Percentiles rank a stretch among this genome's conserved stretches.
phyloP scores from a whole-genome alignment of 2,329 filamentous ascomycete genomes.

The Xylariaceae sp. region DNA sequence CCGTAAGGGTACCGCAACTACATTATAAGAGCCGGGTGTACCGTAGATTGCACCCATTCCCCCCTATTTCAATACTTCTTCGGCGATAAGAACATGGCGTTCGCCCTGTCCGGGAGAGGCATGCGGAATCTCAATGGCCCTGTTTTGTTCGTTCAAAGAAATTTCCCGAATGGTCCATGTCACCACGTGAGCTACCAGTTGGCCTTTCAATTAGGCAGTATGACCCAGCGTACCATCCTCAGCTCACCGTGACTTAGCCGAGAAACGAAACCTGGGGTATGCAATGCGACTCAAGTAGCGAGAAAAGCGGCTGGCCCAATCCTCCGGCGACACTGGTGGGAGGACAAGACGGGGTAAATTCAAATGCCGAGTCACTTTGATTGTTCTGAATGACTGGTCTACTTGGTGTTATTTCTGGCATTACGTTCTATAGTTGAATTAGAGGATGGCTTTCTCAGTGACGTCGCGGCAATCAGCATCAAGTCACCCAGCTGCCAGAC shows the following conservation, averaged over 20 bases:
- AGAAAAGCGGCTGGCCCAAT: slow-evolving; percentile 5
- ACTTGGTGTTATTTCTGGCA: no score
- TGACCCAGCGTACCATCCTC: slow-evolving; percentile 2
- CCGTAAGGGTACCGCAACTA: slow-evolving; percentile 4
- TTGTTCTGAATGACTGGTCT: background rate
- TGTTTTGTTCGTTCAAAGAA: background rate
- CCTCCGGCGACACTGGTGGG: slow-evolving; percentile 1
- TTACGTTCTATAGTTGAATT: no score
- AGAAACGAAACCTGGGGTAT: slow-evolving; percentile 15
- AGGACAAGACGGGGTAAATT: background rate
- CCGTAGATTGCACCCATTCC: background rate
- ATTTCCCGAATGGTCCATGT: slow-evolving; percentile 8
- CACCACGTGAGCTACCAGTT: slow-evolving; percentile 8
- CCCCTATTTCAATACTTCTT: background rate
- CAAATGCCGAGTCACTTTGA: slow-evolving; percentile 5
- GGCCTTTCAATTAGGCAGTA: slow-evolving; percentile 10
- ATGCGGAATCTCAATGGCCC: slow-evolving; percentile 10
- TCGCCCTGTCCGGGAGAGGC: slow-evolving; percentile 6
- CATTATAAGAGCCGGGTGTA: slow-evolving; percentile 11
- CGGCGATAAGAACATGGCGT: background rate
- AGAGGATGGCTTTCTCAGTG: no score
- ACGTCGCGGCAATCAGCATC: no score
- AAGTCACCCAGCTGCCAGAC: no score
- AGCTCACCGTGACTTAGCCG: slow-evolving; percentile 14
- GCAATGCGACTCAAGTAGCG: slow-evolving; percentile 3